Evolutionary conservation across 257 asterid genomes (phyloP).

Genomic region (Primulina eburnea): DNA sequence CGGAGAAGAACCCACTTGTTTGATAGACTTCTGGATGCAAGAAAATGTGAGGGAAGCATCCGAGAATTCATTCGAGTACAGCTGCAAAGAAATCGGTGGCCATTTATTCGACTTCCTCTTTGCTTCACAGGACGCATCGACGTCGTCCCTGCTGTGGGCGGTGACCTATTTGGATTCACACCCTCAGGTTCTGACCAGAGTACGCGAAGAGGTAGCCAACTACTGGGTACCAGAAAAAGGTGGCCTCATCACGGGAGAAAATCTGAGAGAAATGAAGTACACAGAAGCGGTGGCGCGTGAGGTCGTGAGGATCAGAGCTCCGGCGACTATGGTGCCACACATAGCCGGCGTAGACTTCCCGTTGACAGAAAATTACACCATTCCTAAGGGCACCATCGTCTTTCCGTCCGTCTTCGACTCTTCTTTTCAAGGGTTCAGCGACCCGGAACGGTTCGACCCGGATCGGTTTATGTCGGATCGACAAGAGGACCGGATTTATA

Average conservation of each 20-base stretch:
- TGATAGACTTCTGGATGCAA: constrained; percentile 86
- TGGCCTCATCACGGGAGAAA: constrained; percentile 46
- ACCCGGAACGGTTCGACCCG: constrained; percentile 84
- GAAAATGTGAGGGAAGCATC: constrained; percentile 41
- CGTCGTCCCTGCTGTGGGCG: constrained; percentile 82
- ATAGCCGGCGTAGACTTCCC: constrained; percentile 71
- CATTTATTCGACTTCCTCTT: constrained; percentile 79
- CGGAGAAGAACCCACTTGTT: constrained; percentile 66
- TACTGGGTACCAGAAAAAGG: constrained; percentile 56
- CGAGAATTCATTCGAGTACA: constrained; percentile 33
- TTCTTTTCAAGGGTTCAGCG: constrained; percentile 76
- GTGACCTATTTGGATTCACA: constrained; percentile 63
- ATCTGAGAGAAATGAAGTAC: constrained; percentile 73
- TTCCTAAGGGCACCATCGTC: constrained; percentile 83
- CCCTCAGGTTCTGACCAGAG: constrained; percentile 47
- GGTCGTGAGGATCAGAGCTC: constrained; percentile 74
- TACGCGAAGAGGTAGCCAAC: constrained; percentile 51
- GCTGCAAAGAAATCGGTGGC: constrained; percentile 55
- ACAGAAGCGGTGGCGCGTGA: constrained; percentile 93
- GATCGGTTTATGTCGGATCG: constrained; percentile 76
- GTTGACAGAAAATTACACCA: constrained; percentile 52
- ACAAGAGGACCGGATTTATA: constrained; percentile 74
- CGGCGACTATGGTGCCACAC: constrained; percentile 95
- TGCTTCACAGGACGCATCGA: constrained; percentile 93
- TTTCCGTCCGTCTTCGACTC: constrained; percentile 91